Evolutionary conservation across 768 basidiomycete genomes (phyloP).

Genomic region (Sarcodon sp.): DNA sequence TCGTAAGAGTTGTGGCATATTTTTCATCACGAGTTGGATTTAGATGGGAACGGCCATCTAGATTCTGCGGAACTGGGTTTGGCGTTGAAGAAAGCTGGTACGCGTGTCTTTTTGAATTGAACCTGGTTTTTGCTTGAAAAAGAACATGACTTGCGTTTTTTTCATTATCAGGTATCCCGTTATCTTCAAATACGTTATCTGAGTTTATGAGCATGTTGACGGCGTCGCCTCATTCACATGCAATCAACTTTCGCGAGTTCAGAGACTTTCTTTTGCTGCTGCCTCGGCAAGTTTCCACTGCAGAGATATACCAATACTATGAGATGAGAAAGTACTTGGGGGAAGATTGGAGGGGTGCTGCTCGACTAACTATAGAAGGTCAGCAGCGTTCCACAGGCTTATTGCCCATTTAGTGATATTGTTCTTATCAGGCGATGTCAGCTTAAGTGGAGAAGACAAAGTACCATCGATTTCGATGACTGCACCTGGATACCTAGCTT

Average conservation of each 20-base stretch:
- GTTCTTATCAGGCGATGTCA: constrained; percentile 51
- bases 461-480: constrained; percentile 20
- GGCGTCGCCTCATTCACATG: constrained; percentile 52
- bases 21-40: constrained; percentile 83
- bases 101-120: constrained; percentile 9
- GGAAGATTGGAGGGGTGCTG: constrained; percentile 66
- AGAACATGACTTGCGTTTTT: background rate
- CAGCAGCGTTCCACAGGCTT: constrained; percentile 5
- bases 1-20: constrained; percentile 76
- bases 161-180: constrained; percentile 44
- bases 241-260: constrained; percentile 75
- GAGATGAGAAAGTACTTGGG: constrained; percentile 54
- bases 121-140: background rate
- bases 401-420: constrained; percentile 1
- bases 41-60: constrained; percentile 77
- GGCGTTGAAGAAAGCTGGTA: constrained; percentile 68
- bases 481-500: constrained; percentile 2
- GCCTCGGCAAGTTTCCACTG: constrained; percentile 66
- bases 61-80: constrained; percentile 48
- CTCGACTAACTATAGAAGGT: constrained; percentile 88
- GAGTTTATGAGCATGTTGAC: constrained; percentile 79
- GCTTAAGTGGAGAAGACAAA: constrained; percentile 64
- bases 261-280: constrained; percentile 82
- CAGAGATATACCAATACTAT: constrained; percentile 82
- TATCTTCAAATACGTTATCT: constrained; percentile 53